These are phyloP conservation scores for Phanerodontia chrysosporium DNA, from an alignment of 768 basidiomycete species.

Conservation along the genomic window DNA sequence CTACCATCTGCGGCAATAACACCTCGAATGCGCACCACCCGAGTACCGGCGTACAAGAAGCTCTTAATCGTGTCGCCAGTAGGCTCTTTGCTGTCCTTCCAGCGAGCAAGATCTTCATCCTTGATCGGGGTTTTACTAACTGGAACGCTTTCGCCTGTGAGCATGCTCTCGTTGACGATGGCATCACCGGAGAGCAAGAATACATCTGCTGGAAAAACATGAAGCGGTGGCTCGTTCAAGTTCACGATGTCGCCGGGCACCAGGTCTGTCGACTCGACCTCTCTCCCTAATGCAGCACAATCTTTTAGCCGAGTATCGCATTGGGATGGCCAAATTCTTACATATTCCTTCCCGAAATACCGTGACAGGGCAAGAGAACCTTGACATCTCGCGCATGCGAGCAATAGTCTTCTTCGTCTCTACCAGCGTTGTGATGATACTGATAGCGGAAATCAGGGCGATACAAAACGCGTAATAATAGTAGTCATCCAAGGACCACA, in stretches of 20 bases:
- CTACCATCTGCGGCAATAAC: constrained; percentile 48
- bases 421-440: constrained; percentile 79
- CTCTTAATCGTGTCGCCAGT: constrained; percentile 66
- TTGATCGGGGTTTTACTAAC: constrained; percentile 87
- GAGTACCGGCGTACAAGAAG: constrained; percentile 88
- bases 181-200: constrained; percentile 94
- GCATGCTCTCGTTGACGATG: constrained; percentile 98
- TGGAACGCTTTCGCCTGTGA: constrained; percentile 97
- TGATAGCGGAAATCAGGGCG: constrained; percentile 81
- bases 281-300: constrained; percentile 47
- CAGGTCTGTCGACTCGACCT: constrained; percentile 69
- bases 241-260: constrained; percentile 93
- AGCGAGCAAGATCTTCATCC: constrained; percentile 68
- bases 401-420: constrained; percentile 94
- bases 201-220: constrained; percentile 83
- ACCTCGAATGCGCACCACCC: constrained; percentile 81
- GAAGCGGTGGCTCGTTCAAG: constrained; percentile 70
- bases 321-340: too few species aligned
- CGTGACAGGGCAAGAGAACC: constrained; percentile 74
- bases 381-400: constrained; percentile 95
- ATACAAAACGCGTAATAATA: constrained; percentile 98
- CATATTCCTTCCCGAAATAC: constrained; percentile 70
- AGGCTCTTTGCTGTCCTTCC: constrained; percentile 62
- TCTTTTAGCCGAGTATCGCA: constrained; percentile 1
- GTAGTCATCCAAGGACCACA: constrained; percentile 96